Base-by-base conservation (phyloP, 495 filamentous ascomycete genomes). In the Penicillium herquei region DNA sequence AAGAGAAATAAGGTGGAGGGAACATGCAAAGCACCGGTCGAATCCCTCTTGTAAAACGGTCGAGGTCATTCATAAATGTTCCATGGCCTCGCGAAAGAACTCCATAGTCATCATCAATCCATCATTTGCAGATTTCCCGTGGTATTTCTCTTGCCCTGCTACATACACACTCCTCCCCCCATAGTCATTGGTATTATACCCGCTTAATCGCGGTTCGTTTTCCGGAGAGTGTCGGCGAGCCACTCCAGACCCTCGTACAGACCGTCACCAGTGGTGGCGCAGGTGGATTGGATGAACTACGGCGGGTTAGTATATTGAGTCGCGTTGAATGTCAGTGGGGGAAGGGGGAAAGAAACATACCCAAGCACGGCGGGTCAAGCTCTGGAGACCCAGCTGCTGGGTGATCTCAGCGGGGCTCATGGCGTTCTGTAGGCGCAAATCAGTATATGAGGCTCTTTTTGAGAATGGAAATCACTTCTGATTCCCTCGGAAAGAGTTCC, bases 331-430 rank as follows among this genome's bases (percentile, higher is more conserved):
- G 18, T 12, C 10, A 17, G 18, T 40, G 41, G 17, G 6, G 44
- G 17, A 42, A 39, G 26, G 7, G 31, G 26, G 41, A 21, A 31
- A 48, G 37, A 46, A 56, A 83, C 92, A 75, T 90, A 98, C 94
- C 94, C 94, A 99, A 67, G 90, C 87, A 73, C 94, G 92, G 74
- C 95, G 90, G 79, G 91, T 90, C 82, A 99, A 81, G 77, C 91
- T 96, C 84, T 96, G 93, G 65, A 99, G 90, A 64, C 95, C 95
- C 74, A 99, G 90, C 87, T 98, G 96, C 80, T 98, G 93, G 72
- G 94, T 99, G 72, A 98, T 97, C 79, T 99, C 94, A 65, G 94
- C 92, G 62, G 94, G 92, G 72, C 93, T 96, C 94, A 99, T 99
- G 70, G 94, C 94, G 70, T 99, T 98, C 91, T 98, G 66, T 14